phyloP scores from a whole-genome alignment of 2,329 filamentous ascomycete species.

The Talaromyces sp. region DNA sequence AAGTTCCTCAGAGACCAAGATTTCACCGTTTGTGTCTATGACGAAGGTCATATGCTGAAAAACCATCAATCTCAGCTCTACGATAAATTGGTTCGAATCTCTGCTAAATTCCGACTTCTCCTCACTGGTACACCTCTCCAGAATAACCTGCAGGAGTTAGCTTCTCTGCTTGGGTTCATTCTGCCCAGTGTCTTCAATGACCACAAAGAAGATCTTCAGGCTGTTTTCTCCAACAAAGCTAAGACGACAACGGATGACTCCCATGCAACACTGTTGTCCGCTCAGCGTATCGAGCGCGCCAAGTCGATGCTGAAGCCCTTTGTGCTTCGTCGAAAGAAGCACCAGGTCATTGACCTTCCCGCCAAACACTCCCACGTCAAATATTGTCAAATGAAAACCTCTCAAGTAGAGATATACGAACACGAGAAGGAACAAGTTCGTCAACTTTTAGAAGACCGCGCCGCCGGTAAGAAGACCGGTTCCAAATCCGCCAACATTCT shows the following conservation, averaged over 20 bases:
- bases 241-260: slow-evolving; percentile 72
- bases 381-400: slow-evolving; percentile 75
- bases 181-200: slow-evolving; percentile 81
- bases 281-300: slow-evolving; percentile 81
- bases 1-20: slow-evolving; percentile 63
- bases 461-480: slow-evolving; percentile 57
- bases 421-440: slow-evolving; percentile 66
- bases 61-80: slow-evolving; percentile 84
- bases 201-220: slow-evolving; percentile 76
- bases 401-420: slow-evolving; percentile 74
- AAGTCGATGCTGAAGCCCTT: slow-evolving; percentile 94
- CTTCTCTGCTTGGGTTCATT: slow-evolving; percentile 89
- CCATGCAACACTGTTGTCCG: slow-evolving; percentile 81
- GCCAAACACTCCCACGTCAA: slow-evolving; percentile 76
- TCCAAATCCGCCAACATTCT: slow-evolving; percentile 67
- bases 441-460: slow-evolving; percentile 62
- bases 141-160: slow-evolving; percentile 92
- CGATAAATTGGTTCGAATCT: slow-evolving; percentile 74
- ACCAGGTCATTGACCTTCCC: slow-evolving; percentile 86
- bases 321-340: slow-evolving; percentile 89
- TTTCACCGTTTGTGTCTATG: slow-evolving; percentile 72
- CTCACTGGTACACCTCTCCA: slow-evolving; percentile 91
- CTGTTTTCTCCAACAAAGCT: slow-evolving; percentile 89
- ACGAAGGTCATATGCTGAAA: slow-evolving; percentile 93
- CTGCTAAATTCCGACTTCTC: slow-evolving; percentile 79